These are phyloP conservation scores for Parietaria judaica DNA, from an alignment of 306 rosid genomes.

Conservation along the genomic window DNA sequence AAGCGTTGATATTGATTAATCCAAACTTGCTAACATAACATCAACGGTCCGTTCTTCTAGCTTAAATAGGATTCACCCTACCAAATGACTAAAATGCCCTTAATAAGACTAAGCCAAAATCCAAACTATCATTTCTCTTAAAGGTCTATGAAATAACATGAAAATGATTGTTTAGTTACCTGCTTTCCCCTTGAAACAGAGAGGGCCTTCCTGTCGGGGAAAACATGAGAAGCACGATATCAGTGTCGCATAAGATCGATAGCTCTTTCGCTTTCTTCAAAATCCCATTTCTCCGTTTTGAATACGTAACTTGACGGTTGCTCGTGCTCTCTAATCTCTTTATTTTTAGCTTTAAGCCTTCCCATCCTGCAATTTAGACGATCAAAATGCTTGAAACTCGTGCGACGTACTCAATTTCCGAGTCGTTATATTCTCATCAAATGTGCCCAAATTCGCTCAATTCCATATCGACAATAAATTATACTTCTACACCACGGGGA, in stretches of 20 bases:
- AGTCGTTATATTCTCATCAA: not conserved
- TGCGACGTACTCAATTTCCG: not conserved
- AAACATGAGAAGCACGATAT: slow-evolving; percentile 67
- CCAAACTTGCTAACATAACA: not conserved
- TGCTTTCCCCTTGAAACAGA: slow-evolving; percentile 55
- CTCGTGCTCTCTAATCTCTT: slow-evolving; percentile 69
- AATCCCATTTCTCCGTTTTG: slow-evolving; percentile 61
- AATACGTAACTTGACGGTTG: slow-evolving; percentile 64
- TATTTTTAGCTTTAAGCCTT: slow-evolving; percentile 70
- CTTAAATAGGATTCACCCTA: too few species aligned
- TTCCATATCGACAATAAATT: slow-evolving; percentile 10
- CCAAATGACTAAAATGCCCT: too few species aligned
- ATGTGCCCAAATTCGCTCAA: slow-evolving; percentile 15
- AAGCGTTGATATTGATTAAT: not conserved
- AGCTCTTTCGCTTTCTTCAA: slow-evolving; percentile 71
- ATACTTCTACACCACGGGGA: slow-evolving; percentile 6
- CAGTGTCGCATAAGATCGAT: slow-evolving; percentile 62
- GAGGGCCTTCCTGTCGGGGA: slow-evolving; percentile 68
- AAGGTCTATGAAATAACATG: too few species aligned
- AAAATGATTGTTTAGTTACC: slow-evolving; percentile 25
- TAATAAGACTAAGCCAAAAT: too few species aligned
- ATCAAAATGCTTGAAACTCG: slow-evolving; percentile 7
- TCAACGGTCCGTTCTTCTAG: too few species aligned
- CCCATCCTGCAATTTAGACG: slow-evolving; percentile 57
- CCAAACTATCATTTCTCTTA: too few species aligned